A percentile compares a stretch with the other conserved stretches of the same genome.
These are phyloP conservation scores for Hansenula sp. DNA, from an alignment of 1,139 yeast genomes.

Conservation along the genomic window DNA sequence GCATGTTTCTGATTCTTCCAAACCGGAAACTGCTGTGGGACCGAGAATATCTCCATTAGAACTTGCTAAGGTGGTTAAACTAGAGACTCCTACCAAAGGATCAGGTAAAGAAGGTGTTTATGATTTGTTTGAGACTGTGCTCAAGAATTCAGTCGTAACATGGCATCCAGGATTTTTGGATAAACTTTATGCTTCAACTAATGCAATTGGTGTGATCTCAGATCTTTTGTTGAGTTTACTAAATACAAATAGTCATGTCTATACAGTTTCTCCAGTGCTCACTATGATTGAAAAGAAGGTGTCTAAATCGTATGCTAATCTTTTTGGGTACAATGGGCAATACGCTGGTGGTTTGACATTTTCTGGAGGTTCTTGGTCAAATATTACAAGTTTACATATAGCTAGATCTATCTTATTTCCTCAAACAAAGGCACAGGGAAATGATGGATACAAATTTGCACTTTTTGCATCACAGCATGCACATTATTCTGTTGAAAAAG, in stretches of 20 bases:
- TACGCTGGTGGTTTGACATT: slow-evolving; percentile 80
- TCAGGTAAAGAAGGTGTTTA: slow-evolving; percentile 38
- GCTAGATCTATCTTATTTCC: slow-evolving; percentile 69
- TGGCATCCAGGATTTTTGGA: slow-evolving; percentile 89
- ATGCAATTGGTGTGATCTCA: slow-evolving; percentile 77
- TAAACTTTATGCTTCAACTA: slow-evolving; percentile 78
- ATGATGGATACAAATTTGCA: slow-evolving; percentile 52
- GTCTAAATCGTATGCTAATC: slow-evolving; percentile 60
- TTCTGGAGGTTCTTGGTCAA: slow-evolving; percentile 87
- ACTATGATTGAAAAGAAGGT: slow-evolving; percentile 71
- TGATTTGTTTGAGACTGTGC: slow-evolving; percentile 49
- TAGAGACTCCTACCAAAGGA: slow-evolving; percentile 30
- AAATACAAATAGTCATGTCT: slow-evolving; percentile 84
- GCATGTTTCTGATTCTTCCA: slow-evolving; percentile 16
- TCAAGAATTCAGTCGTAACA: slow-evolving; percentile 71
- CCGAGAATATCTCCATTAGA: slow-evolving; percentile 13
- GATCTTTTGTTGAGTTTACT: slow-evolving; percentile 66
- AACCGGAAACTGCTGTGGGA: slow-evolving; percentile 16
- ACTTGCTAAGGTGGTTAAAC: slow-evolving; percentile 9
- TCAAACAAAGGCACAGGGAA: slow-evolving; percentile 64
- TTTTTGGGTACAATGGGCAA: slow-evolving; percentile 53
- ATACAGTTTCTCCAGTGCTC: slow-evolving; percentile 79
- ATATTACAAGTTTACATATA: slow-evolving; percentile 73
- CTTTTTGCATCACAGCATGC: slow-evolving; percentile 68
- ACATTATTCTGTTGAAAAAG: slow-evolving; percentile 80